phyloP scores from a whole-genome alignment of 106 monocot species.

The Posidonia australis region DNA sequence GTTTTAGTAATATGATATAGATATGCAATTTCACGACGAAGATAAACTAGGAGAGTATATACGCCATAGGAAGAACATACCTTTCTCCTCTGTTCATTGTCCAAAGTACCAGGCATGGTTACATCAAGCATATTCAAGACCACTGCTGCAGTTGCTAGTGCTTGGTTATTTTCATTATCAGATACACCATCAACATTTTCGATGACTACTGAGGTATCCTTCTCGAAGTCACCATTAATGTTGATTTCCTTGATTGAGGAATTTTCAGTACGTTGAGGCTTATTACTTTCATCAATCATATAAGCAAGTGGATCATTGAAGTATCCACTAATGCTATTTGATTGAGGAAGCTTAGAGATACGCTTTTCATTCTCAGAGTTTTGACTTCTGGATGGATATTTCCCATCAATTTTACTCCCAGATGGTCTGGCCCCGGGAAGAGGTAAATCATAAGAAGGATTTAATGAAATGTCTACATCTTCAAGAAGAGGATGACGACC shows the following conservation, averaged over 20 bases:
- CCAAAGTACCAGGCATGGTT: conserved; percentile 64
- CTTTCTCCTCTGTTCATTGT: conserved; percentile 74
- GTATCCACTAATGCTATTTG: neutral
- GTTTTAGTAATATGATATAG: no score
- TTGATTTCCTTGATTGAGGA: conserved; percentile 11
- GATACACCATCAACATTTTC: conserved; percentile 11
- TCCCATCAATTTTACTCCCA: conserved; percentile 1
- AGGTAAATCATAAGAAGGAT: conserved; percentile 34
- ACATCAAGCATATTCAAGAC: conserved; percentile 90
- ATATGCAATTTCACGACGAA: no score
- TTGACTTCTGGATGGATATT: neutral
- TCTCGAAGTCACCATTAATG: neutral
- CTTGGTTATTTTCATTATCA: conserved; percentile 42
- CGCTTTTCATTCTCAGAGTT: conserved; percentile 1
- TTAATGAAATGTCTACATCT: conserved; percentile 69
- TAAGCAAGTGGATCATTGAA: conserved; percentile 5
- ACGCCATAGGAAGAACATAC: conserved; percentile 18
- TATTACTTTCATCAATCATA: conserved; percentile 17
- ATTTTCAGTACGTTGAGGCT: conserved; percentile 6
- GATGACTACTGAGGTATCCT: neutral
- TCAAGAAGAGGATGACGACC: conserved; percentile 88
- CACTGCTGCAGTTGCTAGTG: conserved; percentile 55
- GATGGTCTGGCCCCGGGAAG: neutral
- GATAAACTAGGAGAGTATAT: neutral
- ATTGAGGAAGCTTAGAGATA: neutral